phyloP scores from a whole-genome alignment of 169 alveolate species.

The Plasmodium inui region DNA sequence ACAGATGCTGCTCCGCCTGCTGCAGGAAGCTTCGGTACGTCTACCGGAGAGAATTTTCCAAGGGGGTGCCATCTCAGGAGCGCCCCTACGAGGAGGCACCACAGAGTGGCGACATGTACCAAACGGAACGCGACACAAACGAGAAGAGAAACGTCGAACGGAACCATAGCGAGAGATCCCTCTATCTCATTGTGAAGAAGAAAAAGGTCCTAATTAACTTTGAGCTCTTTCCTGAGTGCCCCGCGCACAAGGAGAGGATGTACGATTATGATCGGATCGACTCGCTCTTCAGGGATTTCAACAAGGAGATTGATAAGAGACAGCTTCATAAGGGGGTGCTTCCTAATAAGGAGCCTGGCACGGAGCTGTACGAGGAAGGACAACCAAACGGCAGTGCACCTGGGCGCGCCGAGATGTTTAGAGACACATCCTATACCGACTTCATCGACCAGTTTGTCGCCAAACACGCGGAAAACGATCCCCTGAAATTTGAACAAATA shows the following conservation, averaged over 20 bases:
- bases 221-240: slow-evolving; percentile 12
- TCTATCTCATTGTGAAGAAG: slow-evolving; percentile 35
- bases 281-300: neutral
- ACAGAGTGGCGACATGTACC: neutral
- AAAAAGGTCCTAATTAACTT: slow-evolving; percentile 38
- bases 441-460: slow-evolving; percentile 11
- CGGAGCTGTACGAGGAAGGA: neutral
- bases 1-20: slow-evolving; percentile 40
- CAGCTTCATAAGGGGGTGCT: neutral
- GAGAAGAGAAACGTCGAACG: neutral
- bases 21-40: slow-evolving; percentile 46
- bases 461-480: neutral
- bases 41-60: neutral
- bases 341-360: too few relatives aligned
- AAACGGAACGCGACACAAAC: neutral
- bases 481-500: slow-evolving; percentile 17
- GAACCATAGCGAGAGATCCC: neutral
- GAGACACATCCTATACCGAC: neutral
- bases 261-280: slow-evolving; percentile 41
- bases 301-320: neutral
- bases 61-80: neutral
- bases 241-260: slow-evolving; percentile 18
- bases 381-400: neutral
- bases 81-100: too few relatives aligned
- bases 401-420: neutral